Evolutionary conservation across 345 rosid genomes (phyloP).

Genomic region (Garcia nutans): DNA sequence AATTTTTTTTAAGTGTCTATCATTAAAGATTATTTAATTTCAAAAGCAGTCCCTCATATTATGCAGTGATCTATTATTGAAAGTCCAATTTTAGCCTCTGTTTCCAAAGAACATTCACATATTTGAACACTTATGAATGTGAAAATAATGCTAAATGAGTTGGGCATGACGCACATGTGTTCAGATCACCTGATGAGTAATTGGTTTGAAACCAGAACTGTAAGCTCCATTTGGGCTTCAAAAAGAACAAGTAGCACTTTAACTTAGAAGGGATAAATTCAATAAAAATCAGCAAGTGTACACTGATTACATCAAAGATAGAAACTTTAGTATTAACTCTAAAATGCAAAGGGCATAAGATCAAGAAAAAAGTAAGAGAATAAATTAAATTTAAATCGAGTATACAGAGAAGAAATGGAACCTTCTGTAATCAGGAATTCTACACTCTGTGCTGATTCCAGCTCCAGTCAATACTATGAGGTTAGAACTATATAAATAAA

Average conservation of each 20-base stretch:
- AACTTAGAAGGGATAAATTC: not conserved
- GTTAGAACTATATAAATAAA: constrained; percentile 46
- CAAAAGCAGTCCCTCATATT: not conserved
- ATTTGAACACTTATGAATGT: not conserved
- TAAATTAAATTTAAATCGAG: not conserved
- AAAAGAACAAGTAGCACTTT: constrained; percentile 9
- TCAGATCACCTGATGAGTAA: constrained; percentile 94
- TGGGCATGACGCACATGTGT: constrained; percentile 47
- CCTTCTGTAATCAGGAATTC: constrained; percentile 99
- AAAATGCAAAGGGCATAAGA: not conserved
- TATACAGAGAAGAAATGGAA: constrained; percentile 12
- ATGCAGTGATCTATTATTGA: not conserved
- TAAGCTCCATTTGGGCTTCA: constrained; percentile 98
- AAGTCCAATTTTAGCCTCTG: not conserved
- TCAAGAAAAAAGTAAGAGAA: not conserved
- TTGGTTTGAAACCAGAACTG: constrained; percentile 92
- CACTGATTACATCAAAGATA: not conserved
- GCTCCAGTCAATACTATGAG: constrained; percentile 86
- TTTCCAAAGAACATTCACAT: not conserved
- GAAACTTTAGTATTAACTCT: not conserved
- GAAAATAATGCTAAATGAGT: constrained; percentile 15
- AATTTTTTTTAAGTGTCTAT: not conserved
- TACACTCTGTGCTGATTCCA: constrained; percentile 90
- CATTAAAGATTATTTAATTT: too few species aligned
- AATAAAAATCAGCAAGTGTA: not conserved